Percentiles rank a stretch among this genome's conserved stretches.
Evolutionary conservation across 2,329 filamentous ascomycete genomes (phyloP).

Genomic region (Monilinia laxa): DNA sequence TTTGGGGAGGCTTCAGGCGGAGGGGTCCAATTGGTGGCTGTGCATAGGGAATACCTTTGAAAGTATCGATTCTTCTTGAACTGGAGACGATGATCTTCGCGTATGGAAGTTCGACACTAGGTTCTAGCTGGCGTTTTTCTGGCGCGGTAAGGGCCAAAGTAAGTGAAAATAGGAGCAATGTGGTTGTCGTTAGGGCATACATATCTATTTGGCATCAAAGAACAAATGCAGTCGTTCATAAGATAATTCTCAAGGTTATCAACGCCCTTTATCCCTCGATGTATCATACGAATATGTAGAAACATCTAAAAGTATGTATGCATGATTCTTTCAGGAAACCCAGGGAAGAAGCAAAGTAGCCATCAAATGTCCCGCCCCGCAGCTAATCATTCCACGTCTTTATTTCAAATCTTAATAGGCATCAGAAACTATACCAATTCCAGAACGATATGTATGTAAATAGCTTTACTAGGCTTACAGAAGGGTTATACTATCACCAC

Average conservation of each 20-base stretch:
- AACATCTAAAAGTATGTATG: neutral
- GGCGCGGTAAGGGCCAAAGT: neutral
- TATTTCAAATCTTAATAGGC: neutral
- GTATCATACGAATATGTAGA: too few relatives aligned
- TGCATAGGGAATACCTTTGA: slow-evolving; percentile 43
- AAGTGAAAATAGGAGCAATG: slow-evolving; percentile 1
- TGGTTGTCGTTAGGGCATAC: neutral
- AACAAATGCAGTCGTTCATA: neutral
- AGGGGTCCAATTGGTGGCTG: slow-evolving; percentile 45
- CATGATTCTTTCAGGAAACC: neutral
- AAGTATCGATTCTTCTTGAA: slow-evolving; percentile 10
- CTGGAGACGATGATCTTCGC: slow-evolving; percentile 8
- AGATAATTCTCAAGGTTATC: neutral
- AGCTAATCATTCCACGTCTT: neutral
- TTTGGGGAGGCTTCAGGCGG: slow-evolving; percentile 45
- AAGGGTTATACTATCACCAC: neutral
- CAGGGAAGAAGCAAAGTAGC: neutral
- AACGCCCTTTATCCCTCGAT: neutral
- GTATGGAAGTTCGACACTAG: slow-evolving; percentile 10
- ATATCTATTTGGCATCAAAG: neutral
- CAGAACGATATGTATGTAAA: neutral
- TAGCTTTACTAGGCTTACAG: too few relatives aligned
- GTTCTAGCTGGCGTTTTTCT: neutral
- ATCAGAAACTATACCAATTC: slow-evolving; percentile 1
- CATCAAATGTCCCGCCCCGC: too few relatives aligned